Evolutionary conservation across 2,329 filamentous ascomycete genomes (phyloP).

Genomic region (Colletotrichum costaricense): DNA sequence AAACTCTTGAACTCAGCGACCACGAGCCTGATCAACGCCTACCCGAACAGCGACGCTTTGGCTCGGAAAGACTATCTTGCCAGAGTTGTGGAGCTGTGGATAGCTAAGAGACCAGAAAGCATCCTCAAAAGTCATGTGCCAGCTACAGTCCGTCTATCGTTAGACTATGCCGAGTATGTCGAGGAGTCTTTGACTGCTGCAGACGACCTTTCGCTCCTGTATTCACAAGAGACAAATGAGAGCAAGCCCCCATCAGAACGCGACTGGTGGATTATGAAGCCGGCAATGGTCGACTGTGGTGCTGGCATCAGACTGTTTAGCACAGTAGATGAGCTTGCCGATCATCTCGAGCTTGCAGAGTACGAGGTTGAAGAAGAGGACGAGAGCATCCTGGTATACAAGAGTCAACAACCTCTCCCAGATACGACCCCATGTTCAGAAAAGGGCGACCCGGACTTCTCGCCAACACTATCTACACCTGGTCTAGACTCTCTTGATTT

Average conservation of each 20-base stretch:
- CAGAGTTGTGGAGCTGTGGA: conserved; percentile 49
- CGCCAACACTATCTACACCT: conserved; percentile 40
- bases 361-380: conserved; percentile 44
- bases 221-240: conserved; percentile 49
- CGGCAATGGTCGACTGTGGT: conserved; percentile 52
- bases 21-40: conserved; percentile 49
- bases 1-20: conserved; percentile 43
- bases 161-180: conserved; percentile 52
- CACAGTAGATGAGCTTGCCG: conserved; percentile 48
- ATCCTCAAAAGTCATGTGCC: conserved; percentile 45
- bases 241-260: conserved; percentile 41
- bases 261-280: conserved; percentile 54
- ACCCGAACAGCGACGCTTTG: conserved; percentile 52
- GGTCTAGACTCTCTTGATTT: conserved; percentile 44
- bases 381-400: conserved; percentile 39
- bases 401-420: conserved; percentile 1
- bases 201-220: conserved; percentile 48
- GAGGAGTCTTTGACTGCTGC: conserved; percentile 50
- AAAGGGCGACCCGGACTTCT: conserved; percentile 29
- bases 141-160: conserved; percentile 46
- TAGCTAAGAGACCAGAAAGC: conserved; percentile 47
- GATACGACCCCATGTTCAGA: conserved; percentile 3
- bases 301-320: conserved; percentile 53
- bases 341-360: conserved; percentile 48
- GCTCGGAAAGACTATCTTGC: conserved; percentile 51